Evolutionary conservation across 2,329 filamentous ascomycete species (phyloP), one percentile per base, ranked within the genome.

Genomic region (Pestalotiopsis sp.): DNA sequence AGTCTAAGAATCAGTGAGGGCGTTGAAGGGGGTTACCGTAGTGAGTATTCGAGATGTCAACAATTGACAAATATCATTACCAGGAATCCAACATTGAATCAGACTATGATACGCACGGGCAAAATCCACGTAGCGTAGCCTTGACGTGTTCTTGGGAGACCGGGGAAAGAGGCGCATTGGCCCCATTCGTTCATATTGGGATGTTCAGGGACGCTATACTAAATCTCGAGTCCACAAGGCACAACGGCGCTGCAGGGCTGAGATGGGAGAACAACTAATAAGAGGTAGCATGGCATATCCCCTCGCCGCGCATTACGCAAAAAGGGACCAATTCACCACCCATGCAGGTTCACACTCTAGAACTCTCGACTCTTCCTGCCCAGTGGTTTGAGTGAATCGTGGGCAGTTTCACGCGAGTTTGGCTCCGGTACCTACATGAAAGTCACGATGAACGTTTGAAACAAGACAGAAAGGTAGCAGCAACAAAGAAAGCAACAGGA

Each of bases 231-330:
- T 60, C 58, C 23, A 25, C 27, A 27, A 64, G n/a, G n/a, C 36
- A 64, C 38, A 27, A 56, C 27, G 38, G 38, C 36, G 45, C 73
- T 73, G 72, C 69, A 70, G 72, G 72, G 74, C 72, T 73, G 70
- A 73, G 75, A 71, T 69, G 70, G 69, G 70, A 27, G 38, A 27
- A 39, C 31, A 36, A 4, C n/a, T 36, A 12, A 39, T 36, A 12
- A 39, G 5, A 39, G 67, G 72, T 14, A n/a, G 17, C 14, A n/a
- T n/a, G 4, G 45, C 14, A 20, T 17, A 52, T 7, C 17, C 45
- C 45, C 3, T 9, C 45, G 45, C 45, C 45, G 45, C 45, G 45
- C 45, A 52, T n/a, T 52, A 23, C 45, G 45, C 45, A 52, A n/a
- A 17, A 52, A 52, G 45, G 45, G 45, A 52, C 45, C 25, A 38